Evolutionary conservation across 306 rosid genomes (phyloP).

Genomic region (Cyclanthera cordifolia): DNA sequence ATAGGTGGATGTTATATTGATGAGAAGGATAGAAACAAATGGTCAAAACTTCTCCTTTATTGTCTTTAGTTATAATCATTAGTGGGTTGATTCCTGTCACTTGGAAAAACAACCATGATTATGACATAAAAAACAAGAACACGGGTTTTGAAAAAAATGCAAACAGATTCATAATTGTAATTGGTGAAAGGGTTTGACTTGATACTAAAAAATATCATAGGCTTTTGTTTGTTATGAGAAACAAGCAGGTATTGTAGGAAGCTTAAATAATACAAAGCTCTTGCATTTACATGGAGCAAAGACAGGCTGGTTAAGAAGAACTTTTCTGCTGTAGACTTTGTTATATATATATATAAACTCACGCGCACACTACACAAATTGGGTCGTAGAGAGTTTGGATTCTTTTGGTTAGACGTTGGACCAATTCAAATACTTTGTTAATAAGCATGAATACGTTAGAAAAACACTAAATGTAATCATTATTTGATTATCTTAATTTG

Average conservation of each 20-base stretch:
- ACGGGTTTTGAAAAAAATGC: not conserved
- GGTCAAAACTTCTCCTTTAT: not conserved
- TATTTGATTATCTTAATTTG: not conserved
- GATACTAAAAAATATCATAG: not conserved
- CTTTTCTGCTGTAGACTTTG: conserved; percentile 6
- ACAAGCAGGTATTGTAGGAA: conserved; percentile 7
- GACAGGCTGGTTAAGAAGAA: conserved; percentile 10
- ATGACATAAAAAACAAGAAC: not conserved
- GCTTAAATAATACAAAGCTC: conserved; percentile 3
- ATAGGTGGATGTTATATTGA: not conserved
- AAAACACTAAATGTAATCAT: not conserved
- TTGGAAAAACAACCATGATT: conserved; percentile 12
- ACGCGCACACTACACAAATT: not conserved
- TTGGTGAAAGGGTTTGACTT: conserved; percentile 6
- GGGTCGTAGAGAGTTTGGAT: conserved; percentile 2
- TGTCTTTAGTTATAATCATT: conserved; percentile 6
- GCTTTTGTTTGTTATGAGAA: conserved; percentile 6
- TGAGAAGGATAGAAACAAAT: not conserved
- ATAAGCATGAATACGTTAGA: conserved; percentile 3
- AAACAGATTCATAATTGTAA: not conserved
- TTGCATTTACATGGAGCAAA: conserved; percentile 7
- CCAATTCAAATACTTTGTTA: not conserved
- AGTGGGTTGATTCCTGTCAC: conserved; percentile 9
- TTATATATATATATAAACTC: not conserved
- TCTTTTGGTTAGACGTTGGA: not conserved